Base-by-base conservation (phyloP, 2,329 filamentous ascomycete species). In the Apiospora pterosperma region DNA sequence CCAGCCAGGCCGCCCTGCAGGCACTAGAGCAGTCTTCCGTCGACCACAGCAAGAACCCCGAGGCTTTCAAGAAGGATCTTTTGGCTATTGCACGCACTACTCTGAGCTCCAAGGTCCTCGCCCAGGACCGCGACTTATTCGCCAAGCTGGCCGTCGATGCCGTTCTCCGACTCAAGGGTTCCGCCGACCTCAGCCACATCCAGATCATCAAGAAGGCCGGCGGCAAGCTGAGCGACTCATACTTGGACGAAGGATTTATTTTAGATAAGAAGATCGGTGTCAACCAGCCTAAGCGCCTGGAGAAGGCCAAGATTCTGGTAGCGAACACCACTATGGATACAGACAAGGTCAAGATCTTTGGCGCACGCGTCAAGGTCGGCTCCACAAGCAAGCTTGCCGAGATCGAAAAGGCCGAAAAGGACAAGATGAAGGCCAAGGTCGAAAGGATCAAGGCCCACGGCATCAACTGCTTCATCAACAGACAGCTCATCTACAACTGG, bases 401-500 rank as follows among this genome's bases (percentile, higher is more conserved):
- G 74, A 85, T 99, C 63, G 96, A 99, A 80, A 97, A 96, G 86
- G 96, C 96, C 6, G 96, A 98, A 84, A 91, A 93, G 74, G 96
- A 99, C 74, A 98, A 98, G 89, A 99, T 99, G 96, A 96, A 94
- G 85, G 91, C 92, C 70, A 99, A 99, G 87, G 96, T 99, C 58
- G 96, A 99, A 69, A 95, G 93, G 80, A 99, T 99, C 83, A 99
- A 98, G 87, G 87, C 93, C 59, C 96, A 99, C 76, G 96, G 96
- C 66, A 97, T 99, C 82, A 99, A 99, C 87, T 98, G 96, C 85
- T 99, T 99, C 80, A 97, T 99, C 80, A 99, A 99, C 87, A 87
- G 96, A 72, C 96, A 99, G 79, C 88, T 99, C 69, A 99, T 99
- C 82, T 99, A 99, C 86, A 99, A 99, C 85, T 99, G 96, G 96